Evolutionary conservation across 1,284 basidiomycete genomes (phyloP), one percentile per base, ranked within the genome.

Genomic region (Irpex sp.): DNA sequence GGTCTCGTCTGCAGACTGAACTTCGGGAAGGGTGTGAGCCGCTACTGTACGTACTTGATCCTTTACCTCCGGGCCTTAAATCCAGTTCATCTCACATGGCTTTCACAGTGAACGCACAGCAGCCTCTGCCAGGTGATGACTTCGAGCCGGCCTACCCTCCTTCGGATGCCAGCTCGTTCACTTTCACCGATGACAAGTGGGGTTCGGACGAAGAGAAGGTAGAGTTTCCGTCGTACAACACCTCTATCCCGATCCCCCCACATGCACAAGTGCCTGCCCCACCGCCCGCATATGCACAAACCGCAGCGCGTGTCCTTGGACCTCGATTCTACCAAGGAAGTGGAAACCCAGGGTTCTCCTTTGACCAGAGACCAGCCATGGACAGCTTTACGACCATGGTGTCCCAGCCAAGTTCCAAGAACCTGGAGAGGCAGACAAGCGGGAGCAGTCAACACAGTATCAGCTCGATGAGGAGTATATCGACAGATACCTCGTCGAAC

Each of bases 11-110:
- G 90, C 69, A 81, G 86, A 35, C 71, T 83, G 69, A 92, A 92
- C 76, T 93, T 92, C 67, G 89, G 87, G 63, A 88, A 87, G 71
- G 90, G 90, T 26, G 77, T 93, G 63, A 74, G 81, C 59, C 83
- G 81, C 37, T 87, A 89, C 72, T 75, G 90, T 92, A 68, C 76
- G 89, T 81, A 13, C 19, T 13, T 61, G 43, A 35, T 56, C 33
- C 35, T 50, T 1, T 57, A 50, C 43, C 37, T 51, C 5, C 35
- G 53, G 37, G 55, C 35, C n/a, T 55, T 46, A n/a, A n/a, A n/a
- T n/a, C n/a, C n/a, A n/a, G n/a, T 36, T 58, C 51, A 60, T 60
- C 58, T 54, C 37, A 59, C 46, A 37, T 56, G 39, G 21, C 6
- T n/a, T 59, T 62, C 60, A 15, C 61, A 91, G 88, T 91, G 61